phyloP scores from a whole-genome alignment of 345 rosid species.

The Pugionium dolabratum region DNA sequence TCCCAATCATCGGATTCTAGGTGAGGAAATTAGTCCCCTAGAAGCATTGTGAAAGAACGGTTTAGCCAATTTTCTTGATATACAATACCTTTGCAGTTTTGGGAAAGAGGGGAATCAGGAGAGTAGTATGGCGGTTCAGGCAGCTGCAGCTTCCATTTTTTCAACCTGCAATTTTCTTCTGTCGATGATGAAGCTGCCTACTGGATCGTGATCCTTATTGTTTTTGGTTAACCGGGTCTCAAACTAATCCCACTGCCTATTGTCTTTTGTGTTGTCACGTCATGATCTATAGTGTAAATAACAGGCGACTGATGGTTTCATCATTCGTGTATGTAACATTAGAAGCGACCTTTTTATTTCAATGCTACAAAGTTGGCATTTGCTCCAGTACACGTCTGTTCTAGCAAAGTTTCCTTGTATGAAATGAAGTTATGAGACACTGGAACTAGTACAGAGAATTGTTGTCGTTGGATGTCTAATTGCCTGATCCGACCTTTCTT shows the following conservation, averaged over 20 bases:
- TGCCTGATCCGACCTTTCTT: slow-evolving; percentile 76
- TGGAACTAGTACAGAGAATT: slow-evolving; percentile 3
- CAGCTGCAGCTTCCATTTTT: slow-evolving; percentile 97
- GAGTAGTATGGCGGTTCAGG: slow-evolving; percentile 70
- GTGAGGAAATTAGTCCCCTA: slow-evolving; percentile 39
- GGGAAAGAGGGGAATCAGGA: slow-evolving; percentile 45
- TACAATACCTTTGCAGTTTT: slow-evolving; percentile 44
- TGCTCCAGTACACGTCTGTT: slow-evolving; percentile 11
- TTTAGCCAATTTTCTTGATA: slow-evolving; percentile 13
- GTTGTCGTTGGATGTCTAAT: not conserved
- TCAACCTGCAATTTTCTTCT: slow-evolving; percentile 75
- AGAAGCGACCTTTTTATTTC: slow-evolving; percentile 19
- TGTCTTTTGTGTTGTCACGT: slow-evolving; percentile 23
- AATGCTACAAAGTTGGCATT: slow-evolving; percentile 24
- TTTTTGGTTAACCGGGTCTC: not conserved
- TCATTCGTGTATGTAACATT: slow-evolving; percentile 35
- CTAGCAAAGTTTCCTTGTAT: not conserved
- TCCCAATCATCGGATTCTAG: slow-evolving; percentile 51
- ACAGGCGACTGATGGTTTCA: slow-evolving; percentile 26
- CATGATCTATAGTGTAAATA: slow-evolving; percentile 37
- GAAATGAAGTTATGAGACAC: not conserved
- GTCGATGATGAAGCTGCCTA: slow-evolving; percentile 60
- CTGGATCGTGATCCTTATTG: slow-evolving; percentile 55
- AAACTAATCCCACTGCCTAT: slow-evolving; percentile 1
- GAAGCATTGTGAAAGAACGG: not conserved